A percentile compares a stretch with the other conserved stretches of the same genome.
Evolutionary conservation across 2,329 filamentous ascomycete genomes (phyloP).

Genomic region (Aspergillus ochraceus): DNA sequence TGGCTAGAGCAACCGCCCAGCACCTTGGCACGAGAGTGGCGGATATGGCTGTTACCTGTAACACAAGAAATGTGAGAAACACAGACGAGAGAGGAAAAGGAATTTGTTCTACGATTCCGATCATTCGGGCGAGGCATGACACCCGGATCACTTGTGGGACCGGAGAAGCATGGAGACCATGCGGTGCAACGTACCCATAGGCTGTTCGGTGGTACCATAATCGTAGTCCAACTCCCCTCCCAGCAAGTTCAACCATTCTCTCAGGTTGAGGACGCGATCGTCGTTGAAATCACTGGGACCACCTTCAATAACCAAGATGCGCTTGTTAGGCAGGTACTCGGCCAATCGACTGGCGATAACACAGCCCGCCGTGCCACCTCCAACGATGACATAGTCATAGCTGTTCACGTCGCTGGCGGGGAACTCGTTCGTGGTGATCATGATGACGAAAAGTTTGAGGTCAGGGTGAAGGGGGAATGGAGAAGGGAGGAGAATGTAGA

Average conservation of each 20-base stretch:
- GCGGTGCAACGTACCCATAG: constrained; percentile 57
- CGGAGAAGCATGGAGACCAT: neutral
- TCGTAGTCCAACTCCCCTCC: constrained; percentile 90
- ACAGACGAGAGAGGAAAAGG: neutral
- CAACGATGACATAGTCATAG: constrained; percentile 84
- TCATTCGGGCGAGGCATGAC: neutral
- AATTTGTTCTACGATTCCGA: neutral
- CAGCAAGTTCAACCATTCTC: constrained; percentile 81
- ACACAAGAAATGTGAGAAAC: neutral
- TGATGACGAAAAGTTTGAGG: constrained; percentile 37
- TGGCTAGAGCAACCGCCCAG: constrained; percentile 90
- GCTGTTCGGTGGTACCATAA: constrained; percentile 85
- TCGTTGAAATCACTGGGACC: constrained; percentile 88
- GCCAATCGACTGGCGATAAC: constrained; percentile 78
- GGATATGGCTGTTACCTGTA: constrained; percentile 81
- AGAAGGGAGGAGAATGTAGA: constrained; percentile 9
- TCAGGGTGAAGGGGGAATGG: constrained; percentile 7
- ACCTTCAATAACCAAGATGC: constrained; percentile 79
- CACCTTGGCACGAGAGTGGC: constrained; percentile 89
- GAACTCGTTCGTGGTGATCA: constrained; percentile 67
- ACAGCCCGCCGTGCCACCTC: constrained; percentile 83
- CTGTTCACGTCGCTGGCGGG: constrained; percentile 62
- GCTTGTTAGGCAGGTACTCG: constrained; percentile 79
- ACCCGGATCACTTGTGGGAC: neutral
- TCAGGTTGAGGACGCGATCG: constrained; percentile 80